These are phyloP conservation scores for Hypholoma sublateritium DNA, from an alignment of 768 basidiomycete species.

Conservation along the genomic window DNA sequence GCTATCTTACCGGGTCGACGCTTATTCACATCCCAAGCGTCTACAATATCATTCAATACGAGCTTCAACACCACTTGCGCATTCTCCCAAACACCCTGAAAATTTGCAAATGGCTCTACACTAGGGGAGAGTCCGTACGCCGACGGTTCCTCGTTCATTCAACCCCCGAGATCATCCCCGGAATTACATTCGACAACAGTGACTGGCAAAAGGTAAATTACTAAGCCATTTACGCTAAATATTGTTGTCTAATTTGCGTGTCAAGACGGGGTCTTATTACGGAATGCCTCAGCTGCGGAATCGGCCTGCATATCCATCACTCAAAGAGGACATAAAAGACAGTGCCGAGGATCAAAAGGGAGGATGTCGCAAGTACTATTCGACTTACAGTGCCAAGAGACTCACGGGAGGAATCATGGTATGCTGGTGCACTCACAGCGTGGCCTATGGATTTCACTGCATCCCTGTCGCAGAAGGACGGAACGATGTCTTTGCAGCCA, in stretches of 20 bases:
- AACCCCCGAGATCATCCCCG: not conserved
- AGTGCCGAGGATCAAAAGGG: not conserved
- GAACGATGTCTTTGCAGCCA: constrained; percentile 38
- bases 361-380: constrained; percentile 23
- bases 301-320: not conserved
- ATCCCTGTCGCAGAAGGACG: constrained; percentile 35
- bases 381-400: constrained; percentile 22
- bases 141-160: not conserved
- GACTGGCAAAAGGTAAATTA: not conserved
- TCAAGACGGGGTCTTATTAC: not conserved
- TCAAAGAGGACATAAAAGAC: not conserved
- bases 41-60: not conserved
- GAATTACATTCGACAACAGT: not conserved
- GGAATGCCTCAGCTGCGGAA: not conserved
- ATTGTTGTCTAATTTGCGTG: not conserved
- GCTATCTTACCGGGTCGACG: not conserved
- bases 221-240: not conserved
- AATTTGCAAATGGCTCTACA: not conserved
- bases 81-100: not conserved
- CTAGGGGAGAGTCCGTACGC: not conserved
- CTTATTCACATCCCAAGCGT: not conserved
- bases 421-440: constrained; percentile 31
- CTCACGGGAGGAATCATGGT: constrained; percentile 31
- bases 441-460: constrained; percentile 33
- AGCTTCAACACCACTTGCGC: not conserved